Evolutionary conservation across 2,329 filamentous ascomycete genomes (phyloP), one percentile per base, ranked within the genome.

Genomic region (Neofusicoccum cordaticola): DNA sequence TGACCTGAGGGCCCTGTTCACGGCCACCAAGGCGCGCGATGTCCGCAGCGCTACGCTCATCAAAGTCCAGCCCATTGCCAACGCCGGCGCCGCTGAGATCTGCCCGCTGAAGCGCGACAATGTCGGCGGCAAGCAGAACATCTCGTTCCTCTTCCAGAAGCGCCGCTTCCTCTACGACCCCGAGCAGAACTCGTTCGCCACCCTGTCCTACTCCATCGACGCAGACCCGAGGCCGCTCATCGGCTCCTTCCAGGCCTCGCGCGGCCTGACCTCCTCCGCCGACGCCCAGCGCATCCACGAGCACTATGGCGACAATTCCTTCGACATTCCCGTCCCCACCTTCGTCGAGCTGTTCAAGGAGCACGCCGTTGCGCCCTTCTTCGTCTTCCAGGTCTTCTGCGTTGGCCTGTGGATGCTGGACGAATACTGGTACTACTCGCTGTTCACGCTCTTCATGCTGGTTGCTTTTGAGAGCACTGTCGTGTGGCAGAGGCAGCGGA

Each of bases 401-500:
- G 95, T 99, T 65, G 96, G 95, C 15, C 82, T 99, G 67, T 99
- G 95, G 95, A 92, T 98, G 88, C 82, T 99, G 75, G 95, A 99
- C 75, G 96, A 99, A 80, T 99, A 98, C 81, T 99, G 96, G 95
- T 99, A 99, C 83, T 99, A 99, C 81, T 98, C 95, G 67, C 86
- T 99, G 19, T 99, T 99, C 79, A 99, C 96, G 0, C 88, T 99
- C 22, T 93, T 98, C 82, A 99, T 99, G 96, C 87, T 99, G 64
- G 92, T 99, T 70, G 89, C 88, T 66, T 99, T 99, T 71, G 95
- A 99, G 82, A 97, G 93, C 77, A 99, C 95, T 2, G 96, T 99
- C 42, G 96, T 99, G 15, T 99, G 95, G 96, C 95, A 99, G 81
- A 89, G 95, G 67, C 95, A 99, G 85, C 87, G 94, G 70, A 99